Base-by-base conservation (phyloP, 108 stramenopile species). In the Thalassiosira profunda region DNA sequence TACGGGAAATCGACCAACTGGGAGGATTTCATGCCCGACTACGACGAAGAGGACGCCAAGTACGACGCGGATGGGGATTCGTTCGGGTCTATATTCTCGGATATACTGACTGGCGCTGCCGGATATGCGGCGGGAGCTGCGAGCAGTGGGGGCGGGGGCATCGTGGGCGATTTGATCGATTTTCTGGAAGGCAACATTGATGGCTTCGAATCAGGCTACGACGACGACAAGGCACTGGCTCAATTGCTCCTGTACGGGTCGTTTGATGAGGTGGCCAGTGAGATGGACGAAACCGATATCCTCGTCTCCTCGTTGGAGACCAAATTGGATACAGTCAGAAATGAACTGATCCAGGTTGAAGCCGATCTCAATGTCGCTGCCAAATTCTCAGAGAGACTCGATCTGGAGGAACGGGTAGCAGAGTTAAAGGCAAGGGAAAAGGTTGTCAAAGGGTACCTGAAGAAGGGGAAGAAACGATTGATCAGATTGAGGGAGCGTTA, bases 11-110 rank as follows among this genome's bases (percentile, higher is more conserved):
- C 74, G 45, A 55, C 74, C 48, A 81, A 79, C 60, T 94, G 92
- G 92, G 71, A 70, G 58, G 92, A 94, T 64, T 94, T 68, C 70
- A 91, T 94, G 85, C 93, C 93, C 17, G 80, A 87, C 7, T 87
- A 90, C 57, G 47, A 66, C 30, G 72, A 78, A 11, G 67, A 84
- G 42, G 82, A 93, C 59, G 49, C 72, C 43, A 67, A 80, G 6
- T 94, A 90, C 55, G 87, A 91, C 62, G 63, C 87, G n/a, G 77
- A 63, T 44, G 89, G 88, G 7, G 93, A 94, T 68, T 86, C 86
- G 2, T 94, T 90, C 67, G 80, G 80, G 24, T 53, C 84, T 36
- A 94, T 94, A 15, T 87, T 94, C 61, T 78, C 84, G 3, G 90
- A 91, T 69, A 42, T 90, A 18, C 57, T 94, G 23, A 51, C 67